Evolutionary conservation across 2,329 filamentous ascomycete genomes (phyloP).

Genomic region (Hypoxylon sp.): DNA sequence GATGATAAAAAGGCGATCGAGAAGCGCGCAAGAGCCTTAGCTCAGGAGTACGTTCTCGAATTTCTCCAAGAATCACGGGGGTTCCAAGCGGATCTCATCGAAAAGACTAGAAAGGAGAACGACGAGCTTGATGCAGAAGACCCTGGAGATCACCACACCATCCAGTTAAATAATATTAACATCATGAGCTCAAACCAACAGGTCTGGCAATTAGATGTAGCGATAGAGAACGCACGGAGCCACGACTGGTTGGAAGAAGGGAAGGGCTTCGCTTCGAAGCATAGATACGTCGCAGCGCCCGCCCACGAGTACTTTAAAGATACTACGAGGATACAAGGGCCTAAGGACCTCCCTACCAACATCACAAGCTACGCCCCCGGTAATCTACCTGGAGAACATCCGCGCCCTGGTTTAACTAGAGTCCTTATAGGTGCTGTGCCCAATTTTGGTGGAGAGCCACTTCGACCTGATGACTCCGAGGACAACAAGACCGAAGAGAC

Average conservation of each 20-base stretch:
- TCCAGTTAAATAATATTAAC: slow-evolving; percentile 45
- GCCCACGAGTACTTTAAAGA: slow-evolving; percentile 21
- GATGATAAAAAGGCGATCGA: too few relatives aligned
- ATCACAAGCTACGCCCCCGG: slow-evolving; percentile 38
- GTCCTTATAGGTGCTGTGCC: slow-evolving; percentile 43
- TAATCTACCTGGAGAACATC: slow-evolving; percentile 44
- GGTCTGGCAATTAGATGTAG: slow-evolving; percentile 42
- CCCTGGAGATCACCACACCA: slow-evolving; percentile 35
- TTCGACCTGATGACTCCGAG: background rate
- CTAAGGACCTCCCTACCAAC: slow-evolving; percentile 34
- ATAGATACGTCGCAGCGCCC: slow-evolving; percentile 23
- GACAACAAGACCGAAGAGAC: too few relatives aligned
- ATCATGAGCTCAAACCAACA: slow-evolving; percentile 46
- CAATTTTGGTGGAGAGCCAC: slow-evolving; percentile 20
- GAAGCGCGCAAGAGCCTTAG: background rate
- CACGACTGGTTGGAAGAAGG: slow-evolving; percentile 17
- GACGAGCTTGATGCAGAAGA: slow-evolving; percentile 42
- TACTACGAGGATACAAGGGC: slow-evolving; percentile 25
- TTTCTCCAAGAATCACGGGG: slow-evolving; percentile 10
- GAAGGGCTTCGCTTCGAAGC: slow-evolving; percentile 21
- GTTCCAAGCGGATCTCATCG: slow-evolving; percentile 20
- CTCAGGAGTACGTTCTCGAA: background rate
- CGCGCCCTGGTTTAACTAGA: slow-evolving; percentile 25
- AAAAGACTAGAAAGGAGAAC: slow-evolving; percentile 23
- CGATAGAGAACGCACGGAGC: slow-evolving; percentile 36